A percentile compares a stretch with the other conserved stretches of the same genome.
phyloP scores from a whole-genome alignment of 208 protist genomes.

The Blastocrithidia nonstop region DNA sequence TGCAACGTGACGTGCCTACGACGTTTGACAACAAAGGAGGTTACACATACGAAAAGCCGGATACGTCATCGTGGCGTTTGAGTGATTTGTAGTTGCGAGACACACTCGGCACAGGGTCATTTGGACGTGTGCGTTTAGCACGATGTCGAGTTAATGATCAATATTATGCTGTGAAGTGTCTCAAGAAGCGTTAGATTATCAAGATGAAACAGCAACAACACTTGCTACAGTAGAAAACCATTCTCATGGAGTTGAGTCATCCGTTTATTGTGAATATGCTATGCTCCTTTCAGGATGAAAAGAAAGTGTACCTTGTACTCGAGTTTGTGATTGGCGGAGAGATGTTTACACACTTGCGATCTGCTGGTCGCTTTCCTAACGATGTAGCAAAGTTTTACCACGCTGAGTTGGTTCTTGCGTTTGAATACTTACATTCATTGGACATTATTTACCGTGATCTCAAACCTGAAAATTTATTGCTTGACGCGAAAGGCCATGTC shows the following conservation, averaged over 20 bases:
- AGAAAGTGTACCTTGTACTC: slow-evolving; percentile 85
- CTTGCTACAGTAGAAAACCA: slow-evolving; percentile 82
- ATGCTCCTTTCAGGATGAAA: slow-evolving; percentile 89
- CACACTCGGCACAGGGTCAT: slow-evolving; percentile 86
- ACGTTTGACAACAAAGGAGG: too few species aligned
- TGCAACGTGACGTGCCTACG: too few species aligned
- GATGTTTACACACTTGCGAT: slow-evolving; percentile 82
- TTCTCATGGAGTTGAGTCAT: slow-evolving; percentile 82
- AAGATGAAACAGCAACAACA: slow-evolving; percentile 81
- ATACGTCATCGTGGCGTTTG: slow-evolving; percentile 61
- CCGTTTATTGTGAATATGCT: slow-evolving; percentile 90
- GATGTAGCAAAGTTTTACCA: slow-evolving; percentile 85
- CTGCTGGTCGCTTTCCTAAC: slow-evolving; percentile 67
- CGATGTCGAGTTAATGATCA: slow-evolving; percentile 59
- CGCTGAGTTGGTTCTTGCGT: slow-evolving; percentile 82
- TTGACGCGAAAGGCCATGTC: slow-evolving; percentile 70
- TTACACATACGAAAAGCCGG: slow-evolving; percentile 21
- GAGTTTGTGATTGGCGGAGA: slow-evolving; percentile 88
- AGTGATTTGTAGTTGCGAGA: slow-evolving; percentile 74
- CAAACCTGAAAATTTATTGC: slow-evolving; percentile 70
- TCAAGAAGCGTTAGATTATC: slow-evolving; percentile 80
- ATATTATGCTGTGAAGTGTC: slow-evolving; percentile 85
- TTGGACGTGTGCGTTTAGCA: slow-evolving; percentile 85
- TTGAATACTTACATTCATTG: slow-evolving; percentile 84
- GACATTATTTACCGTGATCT: slow-evolving; percentile 82